phyloP scores from a whole-genome alignment of 2,329 filamentous ascomycete species.

The Erysiphe pulchra region DNA sequence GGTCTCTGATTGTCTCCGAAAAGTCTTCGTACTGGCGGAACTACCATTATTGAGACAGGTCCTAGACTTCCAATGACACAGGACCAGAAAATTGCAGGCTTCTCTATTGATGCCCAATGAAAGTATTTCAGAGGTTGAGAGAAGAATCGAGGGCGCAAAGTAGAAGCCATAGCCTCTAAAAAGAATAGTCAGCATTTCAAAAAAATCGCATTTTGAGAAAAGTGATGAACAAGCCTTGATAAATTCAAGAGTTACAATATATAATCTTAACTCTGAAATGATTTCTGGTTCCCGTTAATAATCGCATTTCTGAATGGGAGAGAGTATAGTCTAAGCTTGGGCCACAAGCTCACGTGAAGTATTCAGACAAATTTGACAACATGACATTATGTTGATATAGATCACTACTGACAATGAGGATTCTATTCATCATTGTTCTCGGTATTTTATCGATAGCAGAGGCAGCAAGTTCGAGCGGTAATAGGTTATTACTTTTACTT shows the following conservation, averaged over 20 bases:
- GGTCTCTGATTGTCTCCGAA: conserved; percentile 50
- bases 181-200: too few species aligned
- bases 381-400: too few species aligned
- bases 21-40: conserved; percentile 45
- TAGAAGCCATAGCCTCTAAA: conserved; percentile 29
- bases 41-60: conserved; percentile 41
- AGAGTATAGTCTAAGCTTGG: too few species aligned
- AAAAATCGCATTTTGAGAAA: too few species aligned
- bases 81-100: conserved; percentile 80
- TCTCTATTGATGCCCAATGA: conserved; percentile 68
- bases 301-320: too few species aligned
- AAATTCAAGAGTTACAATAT: too few species aligned
- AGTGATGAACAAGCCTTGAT: too few species aligned
- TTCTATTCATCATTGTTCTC: conserved; percentile 22
- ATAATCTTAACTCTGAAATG: too few species aligned
- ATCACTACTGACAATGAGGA: too few species aligned
- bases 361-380: too few species aligned
- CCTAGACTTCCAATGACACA: conserved; percentile 47
- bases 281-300: too few species aligned
- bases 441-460: conserved; percentile 39
- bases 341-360: too few species aligned
- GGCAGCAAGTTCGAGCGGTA: conserved; percentile 56
- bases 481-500: conserved; percentile 60
- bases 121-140: conserved; percentile 58
- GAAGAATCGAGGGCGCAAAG: conserved; percentile 51